Conservation (phyloP, 768 basidiomycete genomes). For the Tephrocybe rancida region DNA sequence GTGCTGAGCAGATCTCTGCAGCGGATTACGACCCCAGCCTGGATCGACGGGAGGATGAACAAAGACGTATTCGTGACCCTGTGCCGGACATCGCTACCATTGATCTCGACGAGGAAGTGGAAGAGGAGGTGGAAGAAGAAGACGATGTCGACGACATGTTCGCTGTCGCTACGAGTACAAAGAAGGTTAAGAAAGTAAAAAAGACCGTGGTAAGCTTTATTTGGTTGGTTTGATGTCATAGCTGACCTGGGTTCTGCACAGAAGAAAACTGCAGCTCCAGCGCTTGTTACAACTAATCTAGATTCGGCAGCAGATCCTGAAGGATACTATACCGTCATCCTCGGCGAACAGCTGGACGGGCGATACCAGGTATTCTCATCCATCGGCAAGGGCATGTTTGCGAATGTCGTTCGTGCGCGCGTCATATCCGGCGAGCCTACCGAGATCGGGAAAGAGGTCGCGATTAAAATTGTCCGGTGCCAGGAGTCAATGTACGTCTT, state of each 20-base stretch:
- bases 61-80: constrained; percentile 57
- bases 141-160: constrained; percentile 98
- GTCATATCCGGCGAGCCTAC: constrained; percentile 68
- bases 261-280: constrained; percentile 56
- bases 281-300: constrained; percentile 72
- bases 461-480: constrained; percentile 94
- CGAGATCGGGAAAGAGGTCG: constrained; percentile 70
- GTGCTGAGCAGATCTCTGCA: constrained; percentile 77
- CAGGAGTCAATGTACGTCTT: constrained; percentile 88
- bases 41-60: constrained; percentile 86
- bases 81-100: constrained; percentile 34
- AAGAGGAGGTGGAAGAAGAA: constrained; percentile 71
- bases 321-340: constrained; percentile 93
- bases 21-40: constrained; percentile 86
- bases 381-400: constrained; percentile 99
- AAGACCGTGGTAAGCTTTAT: constrained; percentile 49
- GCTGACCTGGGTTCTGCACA: background rate
- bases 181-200: constrained; percentile 62
- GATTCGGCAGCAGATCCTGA: constrained; percentile 94
- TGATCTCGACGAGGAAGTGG: constrained; percentile 49
- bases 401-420: constrained; percentile 91
- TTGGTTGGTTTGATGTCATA: background rate
- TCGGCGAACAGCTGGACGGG: constrained; percentile 92
- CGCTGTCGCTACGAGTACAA: constrained; percentile 51
- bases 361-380: constrained; percentile 94